Evolutionary conservation across 257 asterid species (phyloP), one percentile per base, ranked within the genome.

Genomic region (Petrea volubilis): DNA sequence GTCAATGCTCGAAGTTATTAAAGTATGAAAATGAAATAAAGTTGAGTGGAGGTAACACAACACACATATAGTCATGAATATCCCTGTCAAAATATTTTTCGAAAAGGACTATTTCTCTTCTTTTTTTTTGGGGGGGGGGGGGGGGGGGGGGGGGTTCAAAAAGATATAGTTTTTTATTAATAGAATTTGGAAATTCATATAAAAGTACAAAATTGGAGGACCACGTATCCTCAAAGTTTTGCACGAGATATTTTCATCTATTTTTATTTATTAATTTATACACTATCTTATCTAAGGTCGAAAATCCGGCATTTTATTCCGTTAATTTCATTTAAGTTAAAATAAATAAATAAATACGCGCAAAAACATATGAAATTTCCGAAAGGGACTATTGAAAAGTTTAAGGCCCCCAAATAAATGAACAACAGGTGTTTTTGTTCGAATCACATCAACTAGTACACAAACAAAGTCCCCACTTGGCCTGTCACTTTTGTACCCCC

Each of bases 1-100:
- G 71, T 74, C 78, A 49, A 61, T 60, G 17, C 49, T 59, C 56
- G 5, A 71, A 44, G 64, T 33, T 47, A 50, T 65, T 68, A 23
- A 50, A 67, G 7, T 36, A n/a, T 21, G 20, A 65, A 49, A 36
- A 23, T 34, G 53, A 59, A 34, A 40, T 44, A 12, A 33, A 64
- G 51, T 15, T 31, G 17, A 20, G 57, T 50, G 31, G 20, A 27
- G 34, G 60, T 2, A 25, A 3, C 13, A 8, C 1, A 51, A 24
- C 13, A 21, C 28, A 24, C 13, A 21, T 13, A 51, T 51, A 8
- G 58, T 53, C 60, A 53, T 24, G n/a, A 38, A 12, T 38, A 17
- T 23, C 34, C n/a, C 24, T 24, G 60, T 24, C 34, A 24, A 23
- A 12, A 20, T n/a, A 1, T 17, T n/a, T 21, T 21, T 50, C 6